Evolutionary conservation across 2,329 filamentous ascomycete species (phyloP).

Genomic region (Aureobasidium sp.): DNA sequence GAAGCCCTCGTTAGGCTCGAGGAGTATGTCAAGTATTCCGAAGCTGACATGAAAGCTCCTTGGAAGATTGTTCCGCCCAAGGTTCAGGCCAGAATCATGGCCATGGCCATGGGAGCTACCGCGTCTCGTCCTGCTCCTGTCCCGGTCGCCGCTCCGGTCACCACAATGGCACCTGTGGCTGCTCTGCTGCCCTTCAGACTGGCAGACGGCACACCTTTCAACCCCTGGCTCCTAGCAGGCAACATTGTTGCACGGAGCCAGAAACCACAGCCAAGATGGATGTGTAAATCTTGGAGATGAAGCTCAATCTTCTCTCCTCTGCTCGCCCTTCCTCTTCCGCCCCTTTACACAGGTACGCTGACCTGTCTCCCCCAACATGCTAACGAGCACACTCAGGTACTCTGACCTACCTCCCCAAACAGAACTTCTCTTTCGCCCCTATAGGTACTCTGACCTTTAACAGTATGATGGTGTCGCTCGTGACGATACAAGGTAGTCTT

Average conservation of each 20-base stretch:
- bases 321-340: not conserved
- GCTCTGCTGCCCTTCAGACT: too few species aligned
- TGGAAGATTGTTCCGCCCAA: not conserved
- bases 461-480: constrained; percentile 3
- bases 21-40: not conserved
- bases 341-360: not conserved
- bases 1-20: not conserved
- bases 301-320: not conserved
- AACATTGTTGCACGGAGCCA: not conserved
- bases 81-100: too few species aligned
- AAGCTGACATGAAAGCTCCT: not conserved
- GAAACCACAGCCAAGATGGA: not conserved
- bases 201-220: too few species aligned
- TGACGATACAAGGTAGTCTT: not conserved
- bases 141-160: too few species aligned
- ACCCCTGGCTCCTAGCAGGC: too few species aligned
- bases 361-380: not conserved
- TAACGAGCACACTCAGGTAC: not conserved
- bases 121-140: too few species aligned
- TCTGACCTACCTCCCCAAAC: not conserved
- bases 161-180: too few species aligned
- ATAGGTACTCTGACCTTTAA: constrained; percentile 8
- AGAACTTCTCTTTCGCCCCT: not conserved
- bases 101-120: too few species aligned
- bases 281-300: not conserved